These are phyloP conservation scores for Harringtonia aguacate DNA, from an alignment of 2,329 filamentous ascomycete genomes.

Conservation along the genomic window DNA sequence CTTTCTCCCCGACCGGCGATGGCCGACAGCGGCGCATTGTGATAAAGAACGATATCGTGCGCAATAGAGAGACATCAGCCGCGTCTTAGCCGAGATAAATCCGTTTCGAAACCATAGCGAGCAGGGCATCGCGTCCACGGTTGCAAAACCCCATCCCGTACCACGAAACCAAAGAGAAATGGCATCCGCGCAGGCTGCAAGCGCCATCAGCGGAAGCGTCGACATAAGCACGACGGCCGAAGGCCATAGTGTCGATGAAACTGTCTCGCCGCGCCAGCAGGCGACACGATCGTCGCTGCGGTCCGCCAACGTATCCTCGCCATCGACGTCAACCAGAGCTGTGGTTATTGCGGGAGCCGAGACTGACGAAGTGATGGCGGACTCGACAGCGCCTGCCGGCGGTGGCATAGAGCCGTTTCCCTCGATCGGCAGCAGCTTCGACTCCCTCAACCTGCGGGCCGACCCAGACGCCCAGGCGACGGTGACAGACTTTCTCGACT, in stretches of 20 bases:
- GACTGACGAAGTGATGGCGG: background rate
- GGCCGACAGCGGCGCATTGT: background rate
- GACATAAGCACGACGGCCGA: background rate
- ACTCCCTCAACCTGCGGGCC: slow-evolving; percentile 37
- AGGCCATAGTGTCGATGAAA: background rate
- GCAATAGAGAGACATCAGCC: no score
- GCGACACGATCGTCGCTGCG: background rate
- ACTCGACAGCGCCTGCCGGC: background rate
- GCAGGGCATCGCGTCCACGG: no score
- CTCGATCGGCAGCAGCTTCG: slow-evolving; percentile 25
- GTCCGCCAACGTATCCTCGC: background rate
- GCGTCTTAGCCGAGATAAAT: no score
- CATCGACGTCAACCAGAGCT: background rate
- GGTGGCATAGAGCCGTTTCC: slow-evolving; percentile 1
- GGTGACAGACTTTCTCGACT: slow-evolving; percentile 60
- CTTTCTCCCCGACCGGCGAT: background rate
- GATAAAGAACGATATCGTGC: no score
- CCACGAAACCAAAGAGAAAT: no score
- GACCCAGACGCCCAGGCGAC: slow-evolving; percentile 60
- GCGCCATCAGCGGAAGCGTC: background rate
- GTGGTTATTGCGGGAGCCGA: background rate
- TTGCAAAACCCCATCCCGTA: no score
- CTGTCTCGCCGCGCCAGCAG: slow-evolving; percentile 5
- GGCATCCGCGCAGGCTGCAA: background rate
- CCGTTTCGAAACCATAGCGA: no score